phyloP scores from a whole-genome alignment of 805 yeast genomes.

The Komagataella kurtzmanii region DNA sequence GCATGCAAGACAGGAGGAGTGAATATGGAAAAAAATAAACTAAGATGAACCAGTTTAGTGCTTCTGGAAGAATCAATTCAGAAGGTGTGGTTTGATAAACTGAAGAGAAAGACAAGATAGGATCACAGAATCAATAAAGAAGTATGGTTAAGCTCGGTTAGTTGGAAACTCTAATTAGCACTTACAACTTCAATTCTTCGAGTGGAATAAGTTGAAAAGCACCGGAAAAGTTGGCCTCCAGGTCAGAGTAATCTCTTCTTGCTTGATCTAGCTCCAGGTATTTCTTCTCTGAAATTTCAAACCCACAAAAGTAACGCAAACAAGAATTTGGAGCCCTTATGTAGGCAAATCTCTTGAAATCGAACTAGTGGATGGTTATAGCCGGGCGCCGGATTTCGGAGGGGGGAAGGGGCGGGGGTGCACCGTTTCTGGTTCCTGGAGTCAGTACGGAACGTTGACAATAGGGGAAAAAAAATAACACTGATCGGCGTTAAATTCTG shows the following conservation, averaged over 20 bases:
- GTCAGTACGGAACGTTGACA: background rate
- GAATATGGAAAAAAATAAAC: background rate
- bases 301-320: too few species aligned
- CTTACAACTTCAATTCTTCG: background rate
- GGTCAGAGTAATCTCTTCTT: background rate
- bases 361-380: background rate
- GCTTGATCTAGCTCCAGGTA: background rate
- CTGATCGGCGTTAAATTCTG: background rate
- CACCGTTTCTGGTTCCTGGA: too few species aligned
- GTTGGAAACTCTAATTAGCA: background rate
- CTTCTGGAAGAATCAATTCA: background rate
- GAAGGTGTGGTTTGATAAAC: background rate
- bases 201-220: background rate
- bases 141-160: background rate
- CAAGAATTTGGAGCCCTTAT: background rate
- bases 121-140: background rate
- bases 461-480: background rate
- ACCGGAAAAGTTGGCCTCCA: background rate
- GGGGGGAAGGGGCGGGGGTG: background rate
- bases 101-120: background rate
- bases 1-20: background rate
- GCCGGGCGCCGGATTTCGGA: background rate
- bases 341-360: background rate
- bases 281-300: background rate
- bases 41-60: background rate